Conservation (phyloP, 202 grass and related monocot genomes). For the Elaeis oleifera region DNA sequence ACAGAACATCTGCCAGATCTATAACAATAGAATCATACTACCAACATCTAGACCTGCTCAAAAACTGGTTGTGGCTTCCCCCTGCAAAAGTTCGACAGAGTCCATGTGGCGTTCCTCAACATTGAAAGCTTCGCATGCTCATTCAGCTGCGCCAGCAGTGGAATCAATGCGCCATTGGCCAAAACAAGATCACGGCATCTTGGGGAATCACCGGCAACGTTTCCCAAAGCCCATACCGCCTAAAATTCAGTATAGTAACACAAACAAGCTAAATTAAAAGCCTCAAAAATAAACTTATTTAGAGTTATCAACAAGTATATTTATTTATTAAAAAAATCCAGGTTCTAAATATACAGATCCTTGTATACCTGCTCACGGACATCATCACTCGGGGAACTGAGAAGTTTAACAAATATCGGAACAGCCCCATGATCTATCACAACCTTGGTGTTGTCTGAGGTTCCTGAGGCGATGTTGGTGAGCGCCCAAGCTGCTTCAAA, state of each 20-base stretch:
- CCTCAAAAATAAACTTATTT: too few species aligned
- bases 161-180: constrained; percentile 50
- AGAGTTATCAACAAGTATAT: too few species aligned
- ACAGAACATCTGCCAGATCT: not conserved
- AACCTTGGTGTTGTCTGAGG: constrained; percentile 87
- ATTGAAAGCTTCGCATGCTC: constrained; percentile 92
- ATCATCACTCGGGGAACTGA: constrained; percentile 73
- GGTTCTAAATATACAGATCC: too few species aligned
- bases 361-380: constrained; percentile 73
- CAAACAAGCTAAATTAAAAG: not conserved
- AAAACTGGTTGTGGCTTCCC: constrained; percentile 89
- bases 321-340: not conserved
- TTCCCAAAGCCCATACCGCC: constrained; percentile 98
- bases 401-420: constrained; percentile 85
- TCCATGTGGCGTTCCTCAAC: constrained; percentile 97
- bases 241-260: constrained; percentile 23
- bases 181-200: constrained; percentile 85
- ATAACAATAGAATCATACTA: not conserved
- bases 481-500: constrained; percentile 98
- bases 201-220: constrained; percentile 98
- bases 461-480: constrained; percentile 93
- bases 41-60: constrained; percentile 52
- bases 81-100: constrained; percentile 90
- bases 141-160: constrained; percentile 75
- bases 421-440: constrained; percentile 86